These are phyloP conservation scores for Gossypium sturtianum DNA, from an alignment of 345 rosid species.

Conservation along the genomic window DNA sequence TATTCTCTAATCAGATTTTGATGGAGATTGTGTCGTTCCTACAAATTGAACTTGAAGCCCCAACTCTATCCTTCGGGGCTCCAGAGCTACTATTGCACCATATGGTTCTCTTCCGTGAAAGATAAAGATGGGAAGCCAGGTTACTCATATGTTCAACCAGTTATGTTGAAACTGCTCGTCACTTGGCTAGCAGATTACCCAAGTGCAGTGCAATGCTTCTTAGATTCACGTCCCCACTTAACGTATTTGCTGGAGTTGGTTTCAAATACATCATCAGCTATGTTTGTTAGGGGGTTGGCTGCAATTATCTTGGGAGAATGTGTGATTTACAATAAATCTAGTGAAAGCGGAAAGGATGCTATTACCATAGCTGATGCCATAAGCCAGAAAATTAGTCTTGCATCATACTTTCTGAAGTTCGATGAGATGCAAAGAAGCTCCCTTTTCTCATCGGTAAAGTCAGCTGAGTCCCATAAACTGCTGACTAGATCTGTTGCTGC, in stretches of 20 bases:
- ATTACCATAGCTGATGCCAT: slow-evolving; percentile 66
- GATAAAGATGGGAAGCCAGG: slow-evolving; percentile 62
- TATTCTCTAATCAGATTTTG: background rate
- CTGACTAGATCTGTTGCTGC: slow-evolving; percentile 74
- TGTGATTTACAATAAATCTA: slow-evolving; percentile 60
- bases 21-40: slow-evolving; percentile 42
- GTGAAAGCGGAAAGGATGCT: slow-evolving; percentile 71
- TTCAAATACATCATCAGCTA: slow-evolving; percentile 57
- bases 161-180: slow-evolving; percentile 78
- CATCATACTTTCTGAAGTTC: slow-evolving; percentile 66
- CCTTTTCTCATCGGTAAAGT: slow-evolving; percentile 54
- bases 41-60: slow-evolving; percentile 69
- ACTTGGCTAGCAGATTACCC: slow-evolving; percentile 85
- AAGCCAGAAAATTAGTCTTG: slow-evolving; percentile 81
- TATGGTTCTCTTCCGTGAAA: slow-evolving; percentile 64
- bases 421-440: slow-evolving; percentile 84
- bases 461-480: slow-evolving; percentile 44
- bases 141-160: slow-evolving; percentile 52
- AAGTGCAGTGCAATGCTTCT: slow-evolving; percentile 70
- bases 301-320: slow-evolving; percentile 81
- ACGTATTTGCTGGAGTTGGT: slow-evolving; percentile 76
- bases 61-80: slow-evolving; percentile 60
- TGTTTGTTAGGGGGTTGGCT: slow-evolving; percentile 65
- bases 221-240: slow-evolving; percentile 77
- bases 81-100: slow-evolving; percentile 83